Evolutionary conservation across 164 flowering plant species (phyloP).

Genomic region (Akebia trifoliata): DNA sequence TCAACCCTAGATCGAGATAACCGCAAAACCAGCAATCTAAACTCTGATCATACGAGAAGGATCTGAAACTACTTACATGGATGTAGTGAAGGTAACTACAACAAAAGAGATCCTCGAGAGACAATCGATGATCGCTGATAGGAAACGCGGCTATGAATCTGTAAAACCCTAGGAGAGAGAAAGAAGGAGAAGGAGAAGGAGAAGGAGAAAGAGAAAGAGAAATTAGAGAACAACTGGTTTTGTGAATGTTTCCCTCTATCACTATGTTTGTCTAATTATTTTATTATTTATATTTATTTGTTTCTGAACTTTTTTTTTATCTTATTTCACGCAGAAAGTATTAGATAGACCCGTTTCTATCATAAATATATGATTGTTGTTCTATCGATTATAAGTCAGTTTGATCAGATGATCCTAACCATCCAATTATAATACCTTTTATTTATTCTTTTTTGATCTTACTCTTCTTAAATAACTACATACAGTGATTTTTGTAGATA

Average conservation of each 20-base stretch:
- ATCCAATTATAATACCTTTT: too few species aligned
- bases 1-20: slow-evolving; percentile 1
- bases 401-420: too few species aligned
- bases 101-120: background rate
- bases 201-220: slow-evolving; percentile 2
- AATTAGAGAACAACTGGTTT: slow-evolving; percentile 8
- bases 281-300: too few species aligned
- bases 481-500: too few species aligned
- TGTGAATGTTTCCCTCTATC: slow-evolving; percentile 7
- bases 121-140: background rate
- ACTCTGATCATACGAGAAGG: background rate
- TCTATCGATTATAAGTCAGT: too few species aligned
- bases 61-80: slow-evolving; percentile 4
- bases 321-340: too few species aligned
- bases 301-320: too few species aligned
- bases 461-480: too few species aligned
- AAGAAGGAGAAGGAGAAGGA: background rate
- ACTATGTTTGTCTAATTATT: too few species aligned
- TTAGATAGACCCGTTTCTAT: too few species aligned
- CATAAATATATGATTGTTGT: too few species aligned
- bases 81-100: background rate
- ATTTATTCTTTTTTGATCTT: too few species aligned
- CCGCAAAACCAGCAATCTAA: background rate
- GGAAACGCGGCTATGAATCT: background rate
- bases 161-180: slow-evolving; percentile 19